Evolutionary conservation across 352 stramenopile species (phyloP).

Genomic region (Phytophthora hibernalis): DNA sequence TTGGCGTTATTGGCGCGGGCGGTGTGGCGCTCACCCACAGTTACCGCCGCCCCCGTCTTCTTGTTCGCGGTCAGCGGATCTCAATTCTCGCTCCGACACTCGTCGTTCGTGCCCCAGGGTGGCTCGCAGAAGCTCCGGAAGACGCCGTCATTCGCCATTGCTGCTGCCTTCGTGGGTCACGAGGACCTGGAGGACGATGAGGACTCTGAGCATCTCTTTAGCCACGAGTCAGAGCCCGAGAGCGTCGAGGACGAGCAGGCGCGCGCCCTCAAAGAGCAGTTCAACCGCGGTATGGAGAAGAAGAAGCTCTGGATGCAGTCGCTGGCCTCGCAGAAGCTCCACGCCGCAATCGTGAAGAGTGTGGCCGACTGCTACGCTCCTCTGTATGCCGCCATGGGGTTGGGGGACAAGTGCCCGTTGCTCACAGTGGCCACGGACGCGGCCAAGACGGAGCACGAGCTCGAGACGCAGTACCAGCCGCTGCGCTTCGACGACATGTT

Average conservation of each 20-base stretch:
- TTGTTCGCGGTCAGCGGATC: not conserved
- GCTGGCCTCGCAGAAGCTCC: constrained; percentile 48
- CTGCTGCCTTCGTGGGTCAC: constrained; percentile 60
- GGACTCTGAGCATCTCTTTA: constrained; percentile 23
- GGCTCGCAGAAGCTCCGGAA: constrained; percentile 20
- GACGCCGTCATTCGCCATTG: constrained; percentile 59
- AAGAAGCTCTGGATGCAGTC: constrained; percentile 72
- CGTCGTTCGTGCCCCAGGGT: constrained; percentile 25
- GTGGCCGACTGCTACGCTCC: constrained; percentile 72
- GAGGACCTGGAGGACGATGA: constrained; percentile 51
- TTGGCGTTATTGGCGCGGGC: constrained; percentile 29
- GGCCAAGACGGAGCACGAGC: constrained; percentile 26
- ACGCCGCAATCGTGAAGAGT: constrained; percentile 49
- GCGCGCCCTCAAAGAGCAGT: constrained; percentile 46
- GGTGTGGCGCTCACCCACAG: constrained; percentile 13
- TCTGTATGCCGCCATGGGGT: constrained; percentile 48
- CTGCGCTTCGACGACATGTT: constrained; percentile 65
- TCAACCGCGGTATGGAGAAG: constrained; percentile 64
- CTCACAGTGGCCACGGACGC: constrained; percentile 25
- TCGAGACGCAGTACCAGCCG: constrained; percentile 58
- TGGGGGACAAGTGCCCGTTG: constrained; percentile 33
- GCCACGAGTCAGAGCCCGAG: constrained; percentile 22
- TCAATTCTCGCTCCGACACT: constrained; percentile 7
- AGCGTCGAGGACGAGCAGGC: constrained; percentile 28
- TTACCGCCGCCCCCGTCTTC: not conserved